Evolutionary conservation across 2,329 filamentous ascomycete genomes (phyloP), one percentile per base, ranked within the genome.

Genomic region (Sporothrix dimorphospora): DNA sequence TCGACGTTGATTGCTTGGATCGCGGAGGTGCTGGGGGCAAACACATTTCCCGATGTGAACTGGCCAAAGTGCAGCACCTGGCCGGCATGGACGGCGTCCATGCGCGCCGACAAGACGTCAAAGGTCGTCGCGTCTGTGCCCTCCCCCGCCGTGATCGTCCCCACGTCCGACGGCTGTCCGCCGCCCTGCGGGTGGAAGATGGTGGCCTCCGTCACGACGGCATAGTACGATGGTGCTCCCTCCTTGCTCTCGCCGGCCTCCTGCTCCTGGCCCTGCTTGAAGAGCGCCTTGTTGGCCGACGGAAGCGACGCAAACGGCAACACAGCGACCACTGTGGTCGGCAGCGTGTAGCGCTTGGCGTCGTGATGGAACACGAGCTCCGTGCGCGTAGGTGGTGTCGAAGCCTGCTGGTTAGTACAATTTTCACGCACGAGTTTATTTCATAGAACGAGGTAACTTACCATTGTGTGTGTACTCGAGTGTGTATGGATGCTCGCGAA

Each of bases 121-220:
- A 92, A 90, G 0, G 67, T 45, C 12, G 75, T 77, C 24, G 76
- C 72, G 8, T 76, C 76, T 19, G 75, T 70, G 12, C 74, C 53
- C 16, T 30, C 55, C 8, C 76, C 69, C 9, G 76, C 74, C 0
- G 80, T 81, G 74, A 93, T 91, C 53, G 78, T 81, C 24, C 91
- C 91, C 12, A 85, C 83, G 74, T 94, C 91, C 0, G 87, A 90
- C 0, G 91, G 91, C 77, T 94, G 91, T 8, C 91, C 91, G 73
- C 91, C 91, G 24, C 91, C 91, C 79, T 94, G 91, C 0, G 90
- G 88, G 74, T 94, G 90, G 80, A 94, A 94, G 73, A 93, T 90
- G n/a, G 91, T 93, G 63, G 86, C 81, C 1, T 87, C 82, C 0
- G 89, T 91, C 6, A 88, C 83, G 24, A 92, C 79, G n/a, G 89